Percentiles rank a stretch among this genome's conserved stretches.
Evolutionary conservation across 2,329 filamentous ascomycete species (phyloP).

Genomic region (Grosmannia clavigera): DNA sequence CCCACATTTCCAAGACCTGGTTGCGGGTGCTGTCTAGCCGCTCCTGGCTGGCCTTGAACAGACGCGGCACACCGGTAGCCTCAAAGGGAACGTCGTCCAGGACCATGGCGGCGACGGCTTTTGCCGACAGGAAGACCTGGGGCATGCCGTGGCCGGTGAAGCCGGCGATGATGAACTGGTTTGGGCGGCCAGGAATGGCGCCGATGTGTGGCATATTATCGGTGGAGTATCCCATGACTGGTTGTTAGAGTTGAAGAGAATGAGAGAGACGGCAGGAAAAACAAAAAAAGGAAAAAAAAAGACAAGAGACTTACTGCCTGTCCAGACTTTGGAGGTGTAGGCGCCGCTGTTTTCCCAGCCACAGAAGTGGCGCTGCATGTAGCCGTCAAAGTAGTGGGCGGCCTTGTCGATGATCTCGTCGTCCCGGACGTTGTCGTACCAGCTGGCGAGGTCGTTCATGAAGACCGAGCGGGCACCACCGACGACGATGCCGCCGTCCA

Average conservation of each 20-base stretch:
- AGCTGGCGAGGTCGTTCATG: constrained; percentile 20
- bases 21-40: not conserved
- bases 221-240: constrained; percentile 34
- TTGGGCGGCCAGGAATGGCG: constrained; percentile 24
- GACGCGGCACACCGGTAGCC: constrained; percentile 22
- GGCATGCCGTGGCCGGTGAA: constrained; percentile 42
- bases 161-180: constrained; percentile 31
- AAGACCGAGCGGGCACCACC: constrained; percentile 22
- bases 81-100: constrained; percentile 18
- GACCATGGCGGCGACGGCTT: constrained; percentile 28
- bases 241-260: constrained; percentile 25
- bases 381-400: constrained; percentile 31
- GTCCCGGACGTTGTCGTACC: constrained; percentile 35
- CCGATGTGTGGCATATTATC: constrained; percentile 30
- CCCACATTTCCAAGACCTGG: not conserved
- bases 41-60: constrained; percentile 21
- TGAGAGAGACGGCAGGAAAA: constrained; percentile 9
- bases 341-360: constrained; percentile 35
- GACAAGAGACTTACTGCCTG: constrained; percentile 23
- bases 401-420: constrained; percentile 27
- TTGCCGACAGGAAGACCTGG: constrained; percentile 27
- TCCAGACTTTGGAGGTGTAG: constrained; percentile 21
- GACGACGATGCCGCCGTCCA: constrained; percentile 31
- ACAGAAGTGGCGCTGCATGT: constrained; percentile 33
- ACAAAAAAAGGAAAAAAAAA: not conserved